Percentiles rank a stretch among this genome's conserved stretches.
Evolutionary conservation across 192 early-diverging fungal species (phyloP).

Genomic region (Haplosporangium gracile): DNA sequence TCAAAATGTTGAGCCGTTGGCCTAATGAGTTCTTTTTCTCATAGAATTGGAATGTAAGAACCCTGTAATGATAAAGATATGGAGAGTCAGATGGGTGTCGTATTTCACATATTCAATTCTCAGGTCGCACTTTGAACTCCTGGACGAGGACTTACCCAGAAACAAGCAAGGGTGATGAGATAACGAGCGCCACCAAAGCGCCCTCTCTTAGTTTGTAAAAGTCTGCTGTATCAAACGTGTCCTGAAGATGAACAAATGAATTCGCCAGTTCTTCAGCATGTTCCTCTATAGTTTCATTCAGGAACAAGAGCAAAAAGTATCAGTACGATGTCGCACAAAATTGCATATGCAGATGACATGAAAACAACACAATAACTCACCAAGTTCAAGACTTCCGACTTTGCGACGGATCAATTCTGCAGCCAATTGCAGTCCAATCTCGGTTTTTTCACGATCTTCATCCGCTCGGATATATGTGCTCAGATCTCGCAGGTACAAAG

Average conservation of each 20-base stretch:
- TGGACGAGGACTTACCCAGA: slow-evolving; percentile 16
- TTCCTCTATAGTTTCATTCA: slow-evolving; percentile 21
- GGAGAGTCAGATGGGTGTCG: background rate
- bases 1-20: slow-evolving; percentile 42
- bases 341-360: background rate
- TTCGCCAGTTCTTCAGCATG: slow-evolving; percentile 27
- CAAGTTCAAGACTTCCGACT: slow-evolving; percentile 38
- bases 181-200: slow-evolving; percentile 33
- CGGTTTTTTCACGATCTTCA: slow-evolving; percentile 49
- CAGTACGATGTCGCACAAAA: background rate
- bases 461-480: slow-evolving; percentile 32
- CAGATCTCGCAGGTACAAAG: slow-evolving; percentile 36
- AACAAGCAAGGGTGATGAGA: slow-evolving; percentile 18
- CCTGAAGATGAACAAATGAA: slow-evolving; percentile 9
- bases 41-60: slow-evolving; percentile 39
- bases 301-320: background rate
- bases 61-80: slow-evolving; percentile 2
- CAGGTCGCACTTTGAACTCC: background rate
- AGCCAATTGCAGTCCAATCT: slow-evolving; percentile 26
- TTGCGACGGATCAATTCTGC: slow-evolving; percentile 51
- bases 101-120: background rate
- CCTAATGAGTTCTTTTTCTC: slow-evolving; percentile 40
- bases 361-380: slow-evolving; percentile 11
- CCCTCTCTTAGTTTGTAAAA: slow-evolving; percentile 34
- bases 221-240: slow-evolving; percentile 25